Conservation (phyloP, 139 green algal genomes). For the Ostreobium quekettii region DNA sequence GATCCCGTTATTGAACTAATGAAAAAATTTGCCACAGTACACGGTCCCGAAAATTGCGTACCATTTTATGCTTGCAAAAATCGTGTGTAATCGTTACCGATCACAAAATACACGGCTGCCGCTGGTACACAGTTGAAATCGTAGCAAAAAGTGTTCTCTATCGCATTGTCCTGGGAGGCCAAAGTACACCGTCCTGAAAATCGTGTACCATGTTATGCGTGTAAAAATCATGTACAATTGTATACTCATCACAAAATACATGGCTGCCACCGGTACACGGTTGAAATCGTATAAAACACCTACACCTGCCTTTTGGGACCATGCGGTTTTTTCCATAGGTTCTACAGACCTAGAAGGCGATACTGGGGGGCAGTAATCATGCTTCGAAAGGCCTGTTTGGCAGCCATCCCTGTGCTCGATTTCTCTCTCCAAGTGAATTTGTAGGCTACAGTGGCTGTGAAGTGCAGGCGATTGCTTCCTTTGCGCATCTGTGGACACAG, state of each 20-base stretch:
- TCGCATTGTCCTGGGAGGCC: too few species aligned
- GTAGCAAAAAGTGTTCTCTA: too few species aligned
- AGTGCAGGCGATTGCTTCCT: not conserved
- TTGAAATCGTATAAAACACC: not conserved
- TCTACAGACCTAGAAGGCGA: not conserved
- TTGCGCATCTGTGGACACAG: not conserved
- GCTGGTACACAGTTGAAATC: too few species aligned
- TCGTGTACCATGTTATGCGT: too few species aligned
- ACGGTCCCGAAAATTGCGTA: too few species aligned
- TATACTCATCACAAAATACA: too few species aligned
- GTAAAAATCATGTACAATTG: too few species aligned
- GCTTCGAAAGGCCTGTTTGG: conserved; percentile 6
- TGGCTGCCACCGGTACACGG: too few species aligned
- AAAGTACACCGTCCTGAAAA: too few species aligned
- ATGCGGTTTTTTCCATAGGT: conserved; percentile 1
- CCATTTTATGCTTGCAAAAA: too few species aligned
- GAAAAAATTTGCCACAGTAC: not conserved
- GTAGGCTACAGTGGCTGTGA: not conserved
- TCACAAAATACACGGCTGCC: too few species aligned
- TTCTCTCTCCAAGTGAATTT: not conserved
- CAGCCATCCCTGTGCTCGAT: not conserved
- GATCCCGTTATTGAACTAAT: not conserved
- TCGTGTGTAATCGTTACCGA: too few species aligned
- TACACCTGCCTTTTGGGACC: not conserved
- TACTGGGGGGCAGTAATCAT: conserved; percentile 7